A percentile compares a stretch with the other conserved stretches of the same genome.
Conservation (phyloP, 768 basidiomycete genomes). For the Russula virescens region DNA sequence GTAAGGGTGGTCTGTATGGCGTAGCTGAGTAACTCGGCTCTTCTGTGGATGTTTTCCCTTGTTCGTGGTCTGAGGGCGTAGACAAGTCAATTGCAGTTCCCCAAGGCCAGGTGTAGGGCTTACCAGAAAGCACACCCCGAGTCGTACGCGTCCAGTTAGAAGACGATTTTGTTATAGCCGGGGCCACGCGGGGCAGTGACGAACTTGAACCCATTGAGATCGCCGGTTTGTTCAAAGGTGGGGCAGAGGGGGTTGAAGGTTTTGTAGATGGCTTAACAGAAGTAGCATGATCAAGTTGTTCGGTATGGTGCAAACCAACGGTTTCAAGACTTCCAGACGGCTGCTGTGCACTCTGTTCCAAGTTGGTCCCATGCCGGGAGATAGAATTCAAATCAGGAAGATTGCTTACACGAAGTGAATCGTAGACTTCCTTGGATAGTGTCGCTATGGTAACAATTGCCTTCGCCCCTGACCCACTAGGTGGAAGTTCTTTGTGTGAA, state of each 20-base stretch:
- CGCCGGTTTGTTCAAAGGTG: not conserved
- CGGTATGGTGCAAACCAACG: too few relatives aligned
- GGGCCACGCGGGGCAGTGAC: not conserved
- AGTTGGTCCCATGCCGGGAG: too few relatives aligned
- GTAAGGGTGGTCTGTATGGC: not conserved
- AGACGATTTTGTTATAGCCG: not conserved
- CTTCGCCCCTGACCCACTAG: too few relatives aligned
- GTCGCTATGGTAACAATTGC: too few relatives aligned
- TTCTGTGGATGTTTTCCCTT: not conserved
- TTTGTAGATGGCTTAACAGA: too few relatives aligned
- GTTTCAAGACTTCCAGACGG: too few relatives aligned
- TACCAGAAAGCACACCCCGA: not conserved
- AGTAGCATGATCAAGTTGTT: not conserved
- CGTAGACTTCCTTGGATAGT: too few relatives aligned
- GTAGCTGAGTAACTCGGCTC: not conserved
- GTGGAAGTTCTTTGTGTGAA: too few relatives aligned
- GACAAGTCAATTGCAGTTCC: not conserved
- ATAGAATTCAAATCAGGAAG: too few relatives aligned
- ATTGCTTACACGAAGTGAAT: too few relatives aligned
- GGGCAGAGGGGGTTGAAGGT: not conserved
- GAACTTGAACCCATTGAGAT: not conserved
- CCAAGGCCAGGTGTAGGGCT: not conserved
- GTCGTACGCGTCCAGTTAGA: not conserved
- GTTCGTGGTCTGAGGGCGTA: not conserved
- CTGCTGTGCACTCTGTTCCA: too few relatives aligned